phyloP scores from a whole-genome alignment of 305 asterid genomes.

The Ajuga reptans region DNA sequence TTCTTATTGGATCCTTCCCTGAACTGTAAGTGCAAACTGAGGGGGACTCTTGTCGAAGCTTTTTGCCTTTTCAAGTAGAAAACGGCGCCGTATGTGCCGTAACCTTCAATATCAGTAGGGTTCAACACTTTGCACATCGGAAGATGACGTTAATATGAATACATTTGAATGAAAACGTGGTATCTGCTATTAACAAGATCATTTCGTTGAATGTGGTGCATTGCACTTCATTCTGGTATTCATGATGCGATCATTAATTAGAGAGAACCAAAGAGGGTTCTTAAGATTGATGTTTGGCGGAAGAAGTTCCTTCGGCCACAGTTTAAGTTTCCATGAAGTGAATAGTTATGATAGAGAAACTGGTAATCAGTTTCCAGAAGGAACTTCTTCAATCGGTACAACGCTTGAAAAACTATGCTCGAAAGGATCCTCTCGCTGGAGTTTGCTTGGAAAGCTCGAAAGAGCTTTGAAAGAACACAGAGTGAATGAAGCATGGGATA shows the following conservation, averaged over 20 bases:
- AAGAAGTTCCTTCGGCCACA: constrained; percentile 5
- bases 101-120: neutral
- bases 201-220: constrained; percentile 4
- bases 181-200: neutral
- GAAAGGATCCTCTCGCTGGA: constrained; percentile 34
- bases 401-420: constrained; percentile 30
- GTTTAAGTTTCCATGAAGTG: constrained; percentile 15
- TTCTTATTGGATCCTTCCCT: neutral
- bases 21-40: neutral
- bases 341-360: constrained; percentile 9
- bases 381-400: constrained; percentile 25
- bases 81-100: neutral
- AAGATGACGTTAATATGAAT: neutral
- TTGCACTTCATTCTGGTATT: neutral
- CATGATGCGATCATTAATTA: constrained; percentile 20
- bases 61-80: neutral
- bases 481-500: constrained; percentile 64
- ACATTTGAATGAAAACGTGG: neutral
- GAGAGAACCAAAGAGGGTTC: constrained; percentile 23
- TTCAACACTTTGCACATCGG: neutral
- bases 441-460: constrained; percentile 50
- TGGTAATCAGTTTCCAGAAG: constrained; percentile 4
- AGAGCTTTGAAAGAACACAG: constrained; percentile 52
- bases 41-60: neutral
- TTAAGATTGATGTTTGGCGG: constrained; percentile 21